phyloP scores from a whole-genome alignment of 352 stramenopile species.

The Phytophthora boehmeriae region DNA sequence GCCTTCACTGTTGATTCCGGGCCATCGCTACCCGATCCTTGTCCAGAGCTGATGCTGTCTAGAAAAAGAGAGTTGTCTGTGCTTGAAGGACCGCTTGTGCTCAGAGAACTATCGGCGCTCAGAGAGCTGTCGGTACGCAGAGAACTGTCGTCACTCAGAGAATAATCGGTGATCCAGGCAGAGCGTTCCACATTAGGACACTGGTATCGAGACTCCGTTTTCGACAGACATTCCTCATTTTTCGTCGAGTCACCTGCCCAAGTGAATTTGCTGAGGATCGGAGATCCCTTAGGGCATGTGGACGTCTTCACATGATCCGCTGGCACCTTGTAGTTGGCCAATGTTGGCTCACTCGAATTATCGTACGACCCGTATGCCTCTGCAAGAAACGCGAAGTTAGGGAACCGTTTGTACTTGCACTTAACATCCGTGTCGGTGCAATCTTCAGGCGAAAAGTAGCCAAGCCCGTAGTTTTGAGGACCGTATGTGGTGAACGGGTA shows the following conservation, averaged over 20 bases:
- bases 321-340: slow-evolving; percentile 29
- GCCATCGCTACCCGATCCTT: neutral
- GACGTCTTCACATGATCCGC: slow-evolving; percentile 24
- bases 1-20: neutral
- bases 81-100: neutral
- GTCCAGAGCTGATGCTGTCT: slow-evolving; percentile 19
- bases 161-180: slow-evolving; percentile 14
- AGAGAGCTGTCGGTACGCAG: slow-evolving; percentile 10
- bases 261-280: slow-evolving; percentile 19
- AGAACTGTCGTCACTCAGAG: neutral
- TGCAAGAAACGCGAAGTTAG: slow-evolving; percentile 69
- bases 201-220: slow-evolving; percentile 29
- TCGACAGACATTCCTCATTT: slow-evolving; percentile 31
- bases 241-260: slow-evolving; percentile 31
- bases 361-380: slow-evolving; percentile 47
- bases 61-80: slow-evolving; percentile 16
- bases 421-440: slow-evolving; percentile 51
- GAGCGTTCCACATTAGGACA: slow-evolving; percentile 26
- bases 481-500: slow-evolving; percentile 76
- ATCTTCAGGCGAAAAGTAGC: slow-evolving; percentile 68
- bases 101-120: slow-evolving; percentile 8
- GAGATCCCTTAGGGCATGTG: slow-evolving; percentile 19
- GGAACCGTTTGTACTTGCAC: slow-evolving; percentile 65
- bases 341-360: slow-evolving; percentile 34
- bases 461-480: slow-evolving; percentile 78